Evolutionary conservation across 441 rosid genomes (phyloP), one percentile per base, ranked within the genome.

Genomic region (Populus hybrid): DNA sequence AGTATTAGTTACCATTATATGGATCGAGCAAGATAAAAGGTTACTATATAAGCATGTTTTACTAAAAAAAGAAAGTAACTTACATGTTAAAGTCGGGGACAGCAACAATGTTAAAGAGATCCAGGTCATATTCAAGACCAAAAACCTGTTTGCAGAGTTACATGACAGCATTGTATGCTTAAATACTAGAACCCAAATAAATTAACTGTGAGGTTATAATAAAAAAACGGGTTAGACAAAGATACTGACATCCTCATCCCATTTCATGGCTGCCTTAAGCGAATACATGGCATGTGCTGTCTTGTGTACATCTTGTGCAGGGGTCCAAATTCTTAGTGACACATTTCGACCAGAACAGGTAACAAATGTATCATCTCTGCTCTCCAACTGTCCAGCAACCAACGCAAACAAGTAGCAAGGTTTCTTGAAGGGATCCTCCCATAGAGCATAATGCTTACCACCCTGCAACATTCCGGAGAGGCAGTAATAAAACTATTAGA

Each of bases 391-490:
- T 75, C 99, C 99, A 67, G 98, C 98, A 77, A 96, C 98, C 57
- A 94, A 82, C 40, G 98, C 99, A 83, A 96, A 94, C 83, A 96
- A 89, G 83, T 96, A 96, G 86, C 94, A 90, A 2, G 98, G 98
- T 79, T 94, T 96, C 96, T 92, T 92, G 87, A 91, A 96, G 74
- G 98, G 99, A 79, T 96, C 98, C 82, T 96, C 95, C 99, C 99
- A 96, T 57, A 92, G 81, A 82, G 87, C 95, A 85, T 84, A 96
- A 87, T 96, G 99, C 79, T 82, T 88, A 26, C 94, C 98, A 57
- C 92, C 94, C 99, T 95, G 87, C 72, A 84, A 63, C 50, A 46
- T 77, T 63, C 50, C 69, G 53, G 34, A 67, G 53, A 81, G 21
- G 75, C 7, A 16, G 30, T 42, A 42, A 5, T 12, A 30, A 30